These are phyloP conservation scores for Carex myosuroides DNA, from an alignment of 176 grass and related monocot genomes.

Conservation along the genomic window DNA sequence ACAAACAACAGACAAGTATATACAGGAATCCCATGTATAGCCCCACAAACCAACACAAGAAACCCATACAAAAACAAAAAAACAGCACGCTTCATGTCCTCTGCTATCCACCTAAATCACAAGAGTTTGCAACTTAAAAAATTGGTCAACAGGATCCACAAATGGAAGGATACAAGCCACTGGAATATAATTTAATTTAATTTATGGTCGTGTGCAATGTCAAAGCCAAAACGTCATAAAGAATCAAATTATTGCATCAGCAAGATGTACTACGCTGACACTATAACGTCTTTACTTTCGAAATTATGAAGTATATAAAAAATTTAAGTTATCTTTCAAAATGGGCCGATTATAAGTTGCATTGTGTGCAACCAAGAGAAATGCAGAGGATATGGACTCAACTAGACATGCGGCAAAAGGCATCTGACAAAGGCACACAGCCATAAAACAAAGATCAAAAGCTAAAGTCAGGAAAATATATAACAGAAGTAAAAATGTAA, in stretches of 20 bases:
- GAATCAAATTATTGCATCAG: not conserved
- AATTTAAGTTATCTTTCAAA: not conserved
- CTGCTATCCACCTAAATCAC: not conserved
- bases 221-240: not conserved
- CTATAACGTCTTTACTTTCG: not conserved
- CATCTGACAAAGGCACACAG: conserved; percentile 1
- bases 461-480: not conserved
- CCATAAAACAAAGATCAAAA: conserved; percentile 17
- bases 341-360: not conserved
- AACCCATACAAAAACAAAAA: conserved; percentile 12
- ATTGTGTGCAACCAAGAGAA: not conserved
- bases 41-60: conserved; percentile 21
- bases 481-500: not conserved
- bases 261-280: not conserved
- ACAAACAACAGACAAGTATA: conserved; percentile 5
- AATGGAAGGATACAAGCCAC: not conserved
- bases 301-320: not conserved
- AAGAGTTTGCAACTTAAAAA: not conserved
- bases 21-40: conserved; percentile 13
- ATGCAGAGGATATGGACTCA: not conserved
- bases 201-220: conserved; percentile 5
- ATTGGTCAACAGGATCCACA: not conserved
- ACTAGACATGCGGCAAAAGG: conserved; percentile 14
- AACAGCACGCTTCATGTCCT: not conserved
- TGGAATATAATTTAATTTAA: not conserved